phyloP scores from a whole-genome alignment of 1,284 basidiomycete genomes.

The Leccinum insolens region DNA sequence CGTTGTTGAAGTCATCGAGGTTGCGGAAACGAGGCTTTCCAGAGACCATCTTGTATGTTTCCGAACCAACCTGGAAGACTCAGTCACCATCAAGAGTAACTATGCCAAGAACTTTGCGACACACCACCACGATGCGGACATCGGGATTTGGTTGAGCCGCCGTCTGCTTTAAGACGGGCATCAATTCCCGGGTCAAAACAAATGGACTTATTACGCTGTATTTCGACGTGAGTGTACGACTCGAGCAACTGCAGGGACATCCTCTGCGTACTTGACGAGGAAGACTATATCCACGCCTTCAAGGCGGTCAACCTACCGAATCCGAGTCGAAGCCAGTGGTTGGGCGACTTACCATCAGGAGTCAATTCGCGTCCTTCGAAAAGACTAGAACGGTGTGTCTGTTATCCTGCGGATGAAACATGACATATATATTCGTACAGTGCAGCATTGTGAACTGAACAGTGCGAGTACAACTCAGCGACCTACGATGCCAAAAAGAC shows the following conservation, averaged over 20 bases:
- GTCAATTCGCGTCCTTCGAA: conserved; percentile 28
- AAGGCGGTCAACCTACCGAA: neutral
- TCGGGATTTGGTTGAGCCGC: conserved; percentile 46
- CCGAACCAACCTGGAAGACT: conserved; percentile 24
- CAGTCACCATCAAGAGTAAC: neutral
- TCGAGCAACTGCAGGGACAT: neutral
- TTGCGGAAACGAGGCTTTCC: conserved; percentile 36
- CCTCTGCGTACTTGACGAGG: conserved; percentile 44
- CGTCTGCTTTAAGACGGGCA: conserved; percentile 51
- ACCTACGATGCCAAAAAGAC: neutral
- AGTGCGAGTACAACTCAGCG: neutral
- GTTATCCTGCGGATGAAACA: neutral
- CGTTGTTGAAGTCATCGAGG: conserved; percentile 43
- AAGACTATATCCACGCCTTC: conserved; percentile 43
- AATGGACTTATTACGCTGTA: conserved; percentile 49
- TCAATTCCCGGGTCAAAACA: conserved; percentile 49
- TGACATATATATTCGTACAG: conserved; percentile 35
- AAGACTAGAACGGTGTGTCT: conserved; percentile 16
- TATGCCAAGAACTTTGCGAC: conserved; percentile 14
- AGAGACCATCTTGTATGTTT: conserved; percentile 22
- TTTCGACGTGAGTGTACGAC: neutral
- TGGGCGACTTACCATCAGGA: conserved; percentile 35
- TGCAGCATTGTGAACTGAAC: conserved; percentile 56
- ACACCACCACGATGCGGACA: conserved; percentile 54
- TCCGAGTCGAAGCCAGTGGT: neutral